Percentiles rank a stretch among this genome's conserved stretches.
Conservation (phyloP, 1,284 basidiomycete species). For the Microbotryomycetes sp. region DNA sequence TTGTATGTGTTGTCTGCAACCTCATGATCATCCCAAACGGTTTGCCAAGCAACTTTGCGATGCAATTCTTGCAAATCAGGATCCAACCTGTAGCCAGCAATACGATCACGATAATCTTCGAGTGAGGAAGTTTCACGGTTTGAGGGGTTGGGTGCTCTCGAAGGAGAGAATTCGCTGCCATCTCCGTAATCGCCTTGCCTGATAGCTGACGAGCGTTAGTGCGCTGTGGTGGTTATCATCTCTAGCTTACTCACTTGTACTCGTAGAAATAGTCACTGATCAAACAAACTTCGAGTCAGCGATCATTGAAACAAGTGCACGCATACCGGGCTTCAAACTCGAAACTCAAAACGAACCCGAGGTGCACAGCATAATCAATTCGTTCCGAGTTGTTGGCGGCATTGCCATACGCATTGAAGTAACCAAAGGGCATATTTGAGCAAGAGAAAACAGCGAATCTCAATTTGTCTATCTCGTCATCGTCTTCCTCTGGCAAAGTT, state of each 20-base stretch:
- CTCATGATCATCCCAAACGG: slow-evolving; percentile 58
- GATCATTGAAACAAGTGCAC: too few relatives aligned
- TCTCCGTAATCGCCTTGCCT: slow-evolving; percentile 40
- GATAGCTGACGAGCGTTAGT: too few relatives aligned
- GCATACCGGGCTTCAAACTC: neutral
- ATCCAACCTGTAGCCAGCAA: slow-evolving; percentile 58
- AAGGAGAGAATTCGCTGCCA: slow-evolving; percentile 39
- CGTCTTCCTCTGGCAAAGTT: slow-evolving; percentile 37
- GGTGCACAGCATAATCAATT: slow-evolving; percentile 57
- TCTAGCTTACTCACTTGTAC: too few relatives aligned
- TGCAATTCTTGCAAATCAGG: slow-evolving; percentile 51
- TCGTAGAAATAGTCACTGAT: slow-evolving; percentile 40
- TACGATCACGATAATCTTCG: slow-evolving; percentile 56
- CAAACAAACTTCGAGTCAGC: neutral
- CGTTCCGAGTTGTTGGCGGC: slow-evolving; percentile 53
- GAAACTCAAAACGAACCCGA: slow-evolving; percentile 51
- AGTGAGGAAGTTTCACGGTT: slow-evolving; percentile 55
- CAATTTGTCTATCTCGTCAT: slow-evolving; percentile 48
- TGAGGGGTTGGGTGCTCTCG: slow-evolving; percentile 39
- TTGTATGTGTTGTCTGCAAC: slow-evolving; percentile 61
- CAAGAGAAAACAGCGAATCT: slow-evolving; percentile 44
- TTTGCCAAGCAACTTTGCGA: slow-evolving; percentile 53
- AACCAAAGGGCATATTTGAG: slow-evolving; percentile 47
- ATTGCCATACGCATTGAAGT: slow-evolving; percentile 61
- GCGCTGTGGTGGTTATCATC: too few relatives aligned